These are phyloP conservation scores for Diutina scorzettiae DNA, from an alignment of 1,139 yeast genomes.

Conservation along the genomic window DNA sequence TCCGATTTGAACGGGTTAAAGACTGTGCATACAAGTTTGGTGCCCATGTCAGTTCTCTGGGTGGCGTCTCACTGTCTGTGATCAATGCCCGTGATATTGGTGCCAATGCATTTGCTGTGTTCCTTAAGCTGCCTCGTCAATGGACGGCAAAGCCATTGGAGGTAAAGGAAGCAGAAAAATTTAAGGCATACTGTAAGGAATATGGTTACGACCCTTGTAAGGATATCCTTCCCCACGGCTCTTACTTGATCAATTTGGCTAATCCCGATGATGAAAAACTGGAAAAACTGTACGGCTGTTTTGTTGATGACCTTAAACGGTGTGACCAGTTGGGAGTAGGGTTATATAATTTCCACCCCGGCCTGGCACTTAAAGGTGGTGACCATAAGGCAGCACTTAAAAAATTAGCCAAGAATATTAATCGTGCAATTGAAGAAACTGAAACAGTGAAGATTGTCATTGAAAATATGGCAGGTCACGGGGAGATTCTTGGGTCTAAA, in stretches of 20 bases:
- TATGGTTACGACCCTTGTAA: conserved; percentile 60
- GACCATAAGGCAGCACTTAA: conserved; percentile 54
- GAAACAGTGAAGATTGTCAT: conserved; percentile 73
- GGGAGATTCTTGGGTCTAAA: conserved; percentile 75
- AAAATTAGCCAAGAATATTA: conserved; percentile 66
- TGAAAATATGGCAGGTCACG: conserved; percentile 98
- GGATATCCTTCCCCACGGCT: conserved; percentile 88
- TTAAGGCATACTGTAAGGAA: conserved; percentile 47
- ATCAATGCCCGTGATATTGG: conserved; percentile 67
- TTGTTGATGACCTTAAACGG: conserved; percentile 73
- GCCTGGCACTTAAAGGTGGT: conserved; percentile 61
- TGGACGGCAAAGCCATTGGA: conserved; percentile 80
- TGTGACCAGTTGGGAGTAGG: conserved; percentile 84
- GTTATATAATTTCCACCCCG: conserved; percentile 89
- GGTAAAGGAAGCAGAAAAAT: conserved; percentile 53
- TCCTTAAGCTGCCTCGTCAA: conserved; percentile 78
- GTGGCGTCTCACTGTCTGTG: conserved; percentile 68
- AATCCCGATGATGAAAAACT: conserved; percentile 80
- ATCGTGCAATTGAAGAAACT: conserved; percentile 65
- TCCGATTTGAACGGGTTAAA: neutral
- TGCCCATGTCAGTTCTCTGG: conserved; percentile 67
- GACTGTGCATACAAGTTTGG: conserved; percentile 43
- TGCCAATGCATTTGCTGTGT: conserved; percentile 79
- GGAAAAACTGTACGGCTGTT: conserved; percentile 63
- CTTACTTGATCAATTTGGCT: conserved; percentile 83